Base-by-base conservation (phyloP, 2,329 filamentous ascomycete species). In the Plenodomus biglobosus region DNA sequence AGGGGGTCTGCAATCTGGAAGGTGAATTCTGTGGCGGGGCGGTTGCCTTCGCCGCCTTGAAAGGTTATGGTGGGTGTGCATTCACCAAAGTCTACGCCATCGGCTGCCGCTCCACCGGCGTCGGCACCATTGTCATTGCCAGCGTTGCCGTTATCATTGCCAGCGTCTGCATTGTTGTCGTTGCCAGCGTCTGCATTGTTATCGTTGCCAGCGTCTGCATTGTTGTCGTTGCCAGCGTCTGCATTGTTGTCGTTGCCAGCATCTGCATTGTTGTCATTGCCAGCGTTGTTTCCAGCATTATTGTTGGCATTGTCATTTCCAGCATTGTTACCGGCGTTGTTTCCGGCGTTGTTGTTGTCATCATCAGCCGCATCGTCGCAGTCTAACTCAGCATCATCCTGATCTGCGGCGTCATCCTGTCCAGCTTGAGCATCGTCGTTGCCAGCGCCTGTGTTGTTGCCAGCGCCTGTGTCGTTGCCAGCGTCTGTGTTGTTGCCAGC, bases 1-100 rank as follows among this genome's bases (percentile, higher is more conserved):
- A 81, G 72, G 8, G 81, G 73, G 65, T 88, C 85, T 40, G 79
- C 79, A 42, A 86, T 80, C 69, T 85, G 82, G 80, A 88, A 88
- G 42, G 85, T 86, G 71, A 80, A 83, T 70, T 86, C 85, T 46
- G 74, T 76, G 17, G 76, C 76, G 8, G 74, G 65, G 46, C 82
- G 80, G 16, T 77, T 77, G 40, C 72, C 58, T 1, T 80, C 78
- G 13, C 81, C 82, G 38, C 76, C 75, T 59, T 80, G 75, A 71
- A 83, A 84, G 68, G 83, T 78, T 61, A 92, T 92, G 59, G 70
- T 72, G 0, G 70, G 70, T 1, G 64, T 67, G 63, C 70, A 73
- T 10, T 50, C 17, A 21, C 68, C 68, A 34, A 74, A 74, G 62
- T 73, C 69, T 48, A 59, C 63, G 42, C 56, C 62, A 35, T 50